Percentiles rank a stretch among this genome's conserved stretches.
Evolutionary conservation across 2,329 filamentous ascomycete genomes (phyloP).

Genomic region (Beauveria sp.): DNA sequence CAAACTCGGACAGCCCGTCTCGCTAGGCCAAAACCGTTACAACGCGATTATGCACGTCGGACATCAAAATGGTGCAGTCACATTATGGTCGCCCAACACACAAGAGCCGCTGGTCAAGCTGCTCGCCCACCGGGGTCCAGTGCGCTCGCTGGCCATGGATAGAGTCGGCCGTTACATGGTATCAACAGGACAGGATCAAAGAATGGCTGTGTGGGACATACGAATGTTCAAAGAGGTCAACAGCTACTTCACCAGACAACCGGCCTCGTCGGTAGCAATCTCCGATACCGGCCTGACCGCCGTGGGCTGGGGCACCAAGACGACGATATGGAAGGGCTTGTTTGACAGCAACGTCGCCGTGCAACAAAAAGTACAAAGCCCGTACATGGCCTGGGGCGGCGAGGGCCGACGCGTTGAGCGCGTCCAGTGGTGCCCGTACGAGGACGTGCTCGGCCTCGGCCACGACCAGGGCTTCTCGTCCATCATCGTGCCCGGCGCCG

Average conservation of each 20-base stretch:
- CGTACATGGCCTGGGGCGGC: constrained; percentile 90
- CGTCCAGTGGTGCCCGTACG: constrained; percentile 86
- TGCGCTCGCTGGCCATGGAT: constrained; percentile 77
- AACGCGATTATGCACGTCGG: constrained; percentile 90
- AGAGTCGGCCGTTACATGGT: constrained; percentile 94
- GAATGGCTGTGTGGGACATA: constrained; percentile 94
- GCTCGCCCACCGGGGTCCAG: constrained; percentile 80
- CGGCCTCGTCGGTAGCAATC: constrained; percentile 76
- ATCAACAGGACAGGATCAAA: constrained; percentile 78
- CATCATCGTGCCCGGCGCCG: constrained; percentile 86
- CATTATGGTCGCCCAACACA: constrained; percentile 91
- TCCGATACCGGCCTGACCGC: constrained; percentile 84
- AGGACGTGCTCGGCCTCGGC: constrained; percentile 81
- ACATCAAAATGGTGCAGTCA: constrained; percentile 91
- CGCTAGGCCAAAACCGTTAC: constrained; percentile 80
- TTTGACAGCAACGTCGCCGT: constrained; percentile 66
- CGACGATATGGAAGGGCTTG: constrained; percentile 84
- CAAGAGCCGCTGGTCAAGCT: constrained; percentile 83
- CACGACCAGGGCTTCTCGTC: constrained; percentile 84
- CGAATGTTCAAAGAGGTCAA: constrained; percentile 90
- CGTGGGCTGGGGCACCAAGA: constrained; percentile 83
- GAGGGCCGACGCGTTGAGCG: constrained; percentile 75
- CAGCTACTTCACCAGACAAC: constrained; percentile 76
- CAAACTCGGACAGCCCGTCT: constrained; percentile 72
- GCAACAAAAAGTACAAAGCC: constrained; percentile 74